Evolutionary conservation across 2,329 filamentous ascomycete species (phyloP), one percentile per base, ranked within the genome.

Genomic region (Colletotrichum sp.): DNA sequence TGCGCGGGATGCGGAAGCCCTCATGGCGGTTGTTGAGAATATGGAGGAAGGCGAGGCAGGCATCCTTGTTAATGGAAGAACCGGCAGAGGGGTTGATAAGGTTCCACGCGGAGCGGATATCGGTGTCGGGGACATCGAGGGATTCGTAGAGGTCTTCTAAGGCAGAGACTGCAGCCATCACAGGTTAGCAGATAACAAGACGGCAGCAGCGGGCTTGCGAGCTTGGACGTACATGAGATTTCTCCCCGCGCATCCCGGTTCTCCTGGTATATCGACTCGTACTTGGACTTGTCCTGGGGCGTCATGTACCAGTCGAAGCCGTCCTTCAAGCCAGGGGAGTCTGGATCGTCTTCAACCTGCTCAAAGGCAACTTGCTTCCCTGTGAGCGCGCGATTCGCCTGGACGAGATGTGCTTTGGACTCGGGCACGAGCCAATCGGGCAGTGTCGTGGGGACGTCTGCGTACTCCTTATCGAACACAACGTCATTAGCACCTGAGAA

Each of bases 241-340:
- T 98, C 95, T 76, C 97, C 97, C 66, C 96, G 93, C 82, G 93
- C 91, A 83, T 98, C 94, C 75, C 95, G 91, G 85, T 95, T 97
- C 79, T 97, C 95, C 76, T 93, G 94, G 85, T 98, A 99, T 84
- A 99, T 99, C 79, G 96, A 95, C 84, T 98, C 95, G 86, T 99
- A 99, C 84, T 98, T 98, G 76, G 91, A 82, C 85, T 97, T 97
- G 85, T 99, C 96, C 34, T 88, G 85, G 1, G 97, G 97, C 74
- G 92, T 95, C 95, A 99, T 99, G 86, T 99, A 99, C 97, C 97
- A 99, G 83, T 99, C 97, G 83, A 99, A 99, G 15, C 96, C 96
- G 84, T 98, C 95, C 83, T 98, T 98, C 76, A 99, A 87, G 1
- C 95, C 95, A 2, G 92, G 91, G 6, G 93, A 92, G 78, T 98